A percentile compares a stretch with the other conserved stretches of the same genome.
These are phyloP conservation scores for Xylaria arbuscula DNA, from an alignment of 2,329 filamentous ascomycete species.

Conservation along the genomic window DNA sequence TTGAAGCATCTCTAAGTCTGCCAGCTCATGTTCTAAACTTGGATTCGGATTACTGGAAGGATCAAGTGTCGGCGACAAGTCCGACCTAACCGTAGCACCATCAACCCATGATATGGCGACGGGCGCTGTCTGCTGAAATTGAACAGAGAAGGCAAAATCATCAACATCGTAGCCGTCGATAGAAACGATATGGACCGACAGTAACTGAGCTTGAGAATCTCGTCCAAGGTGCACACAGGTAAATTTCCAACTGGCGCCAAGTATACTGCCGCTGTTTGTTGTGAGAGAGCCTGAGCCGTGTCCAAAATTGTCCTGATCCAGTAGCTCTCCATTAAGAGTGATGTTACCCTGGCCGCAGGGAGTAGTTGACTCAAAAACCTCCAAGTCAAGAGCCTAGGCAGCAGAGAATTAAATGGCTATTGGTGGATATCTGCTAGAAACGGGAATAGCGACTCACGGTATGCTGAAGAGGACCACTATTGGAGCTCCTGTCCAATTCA, in stretches of 20 bases:
- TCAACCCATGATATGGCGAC: constrained; percentile 57
- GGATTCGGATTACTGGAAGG: constrained; percentile 12
- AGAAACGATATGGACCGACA: constrained; percentile 58
- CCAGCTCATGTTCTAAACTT: constrained; percentile 56
- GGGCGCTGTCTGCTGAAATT: constrained; percentile 60
- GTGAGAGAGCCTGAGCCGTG: constrained; percentile 57
- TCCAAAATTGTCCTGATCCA: constrained; percentile 55
- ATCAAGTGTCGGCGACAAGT: constrained; percentile 38
- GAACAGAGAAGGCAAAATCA: constrained; percentile 55
- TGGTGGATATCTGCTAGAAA: background rate
- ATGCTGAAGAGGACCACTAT: constrained; percentile 37
- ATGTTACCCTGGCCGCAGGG: constrained; percentile 61
- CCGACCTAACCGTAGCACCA: constrained; percentile 51
- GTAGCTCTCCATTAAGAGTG: constrained; percentile 58
- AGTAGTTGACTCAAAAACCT: constrained; percentile 58
- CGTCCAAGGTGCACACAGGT: constrained; percentile 58
- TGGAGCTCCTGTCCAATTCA: constrained; percentile 37
- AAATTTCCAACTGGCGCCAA: constrained; percentile 61
- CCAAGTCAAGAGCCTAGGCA: constrained; percentile 54
- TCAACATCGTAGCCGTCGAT: constrained; percentile 56
- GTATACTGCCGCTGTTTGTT: constrained; percentile 52
- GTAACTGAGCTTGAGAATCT: constrained; percentile 55
- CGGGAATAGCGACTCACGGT: constrained; percentile 42
- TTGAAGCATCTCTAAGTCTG: constrained; percentile 58
- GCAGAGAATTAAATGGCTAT: constrained; percentile 29